Evolutionary conservation across 2,329 filamentous ascomycete species (phyloP).

Genomic region (Tolypocladium nubicola): DNA sequence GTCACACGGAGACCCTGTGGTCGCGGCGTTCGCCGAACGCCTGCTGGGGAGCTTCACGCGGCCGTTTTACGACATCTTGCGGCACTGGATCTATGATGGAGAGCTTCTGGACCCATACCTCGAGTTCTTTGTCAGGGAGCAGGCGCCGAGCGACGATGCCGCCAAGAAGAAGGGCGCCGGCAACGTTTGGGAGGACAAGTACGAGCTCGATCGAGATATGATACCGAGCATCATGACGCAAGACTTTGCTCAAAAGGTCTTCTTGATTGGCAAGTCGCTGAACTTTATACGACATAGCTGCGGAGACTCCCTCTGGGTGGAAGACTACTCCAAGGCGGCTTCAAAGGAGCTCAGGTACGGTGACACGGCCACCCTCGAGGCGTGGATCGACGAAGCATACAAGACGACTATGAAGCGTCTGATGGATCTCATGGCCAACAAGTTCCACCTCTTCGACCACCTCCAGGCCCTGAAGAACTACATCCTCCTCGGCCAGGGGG

Average conservation of each 20-base stretch:
- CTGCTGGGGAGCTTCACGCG: conserved; percentile 77
- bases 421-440: conserved; percentile 86
- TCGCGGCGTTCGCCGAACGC: conserved; percentile 84
- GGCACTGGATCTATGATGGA: conserved; percentile 96
- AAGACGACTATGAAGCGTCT: conserved; percentile 95
- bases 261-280: conserved; percentile 91
- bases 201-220: conserved; percentile 74
- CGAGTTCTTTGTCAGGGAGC: conserved; percentile 92
- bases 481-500: conserved; percentile 85
- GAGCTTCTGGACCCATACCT: conserved; percentile 92
- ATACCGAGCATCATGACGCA: conserved; percentile 86
- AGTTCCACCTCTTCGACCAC: conserved; percentile 92
- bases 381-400: conserved; percentile 93
- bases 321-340: conserved; percentile 84
- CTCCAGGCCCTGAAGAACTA: conserved; percentile 88
- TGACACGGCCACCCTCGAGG: conserved; percentile 82
- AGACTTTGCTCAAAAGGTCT: conserved; percentile 93
- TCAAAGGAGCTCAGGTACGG: conserved; percentile 89
- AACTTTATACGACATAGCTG: conserved; percentile 98
- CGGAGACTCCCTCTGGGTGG: conserved; percentile 88
- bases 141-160: conserved; percentile 42
- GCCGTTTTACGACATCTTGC: conserved; percentile 93
- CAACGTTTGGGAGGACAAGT: conserved; percentile 98
- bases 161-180: conserved; percentile 54
- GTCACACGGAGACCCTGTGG: conserved; percentile 90